phyloP scores from a whole-genome alignment of 441 rosid species.

The Syzygium malaccense region DNA sequence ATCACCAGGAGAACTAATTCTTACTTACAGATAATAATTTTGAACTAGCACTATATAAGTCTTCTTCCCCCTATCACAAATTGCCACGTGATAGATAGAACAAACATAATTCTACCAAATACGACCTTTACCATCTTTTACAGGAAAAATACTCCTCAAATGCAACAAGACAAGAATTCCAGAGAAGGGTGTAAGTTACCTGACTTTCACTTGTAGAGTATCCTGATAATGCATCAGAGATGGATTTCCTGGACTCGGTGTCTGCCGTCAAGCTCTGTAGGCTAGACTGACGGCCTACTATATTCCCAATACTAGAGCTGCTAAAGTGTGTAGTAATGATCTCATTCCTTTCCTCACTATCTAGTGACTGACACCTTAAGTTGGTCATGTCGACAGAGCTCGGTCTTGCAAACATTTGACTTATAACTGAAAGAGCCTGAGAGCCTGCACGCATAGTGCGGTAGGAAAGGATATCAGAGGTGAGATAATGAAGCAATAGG shows the following conservation, averaged over 20 bases:
- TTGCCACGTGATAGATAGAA: too few relatives aligned
- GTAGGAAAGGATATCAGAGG: conserved; percentile 26
- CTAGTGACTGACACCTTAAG: conserved; percentile 28
- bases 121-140: background rate
- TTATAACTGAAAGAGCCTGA: conserved; percentile 40
- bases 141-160: background rate
- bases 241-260: conserved; percentile 32
- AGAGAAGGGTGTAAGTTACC: background rate
- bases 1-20: background rate
- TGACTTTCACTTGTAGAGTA: conserved; percentile 14
- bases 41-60: background rate
- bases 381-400: conserved; percentile 22
- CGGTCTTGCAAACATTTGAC: conserved; percentile 17
- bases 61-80: too few relatives aligned
- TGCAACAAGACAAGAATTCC: background rate
- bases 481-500: conserved; percentile 21
- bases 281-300: conserved; percentile 36
- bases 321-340: conserved; percentile 10
- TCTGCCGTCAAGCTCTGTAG: conserved; percentile 35
- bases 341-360: conserved; percentile 31
- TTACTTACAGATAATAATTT: background rate
- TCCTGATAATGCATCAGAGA: conserved; percentile 39
- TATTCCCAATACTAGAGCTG: conserved; percentile 21
- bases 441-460: conserved; percentile 20
- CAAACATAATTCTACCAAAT: background rate